Conservation (phyloP, 148 eudicot genomes). For the Vaccinium myrtillus region DNA sequence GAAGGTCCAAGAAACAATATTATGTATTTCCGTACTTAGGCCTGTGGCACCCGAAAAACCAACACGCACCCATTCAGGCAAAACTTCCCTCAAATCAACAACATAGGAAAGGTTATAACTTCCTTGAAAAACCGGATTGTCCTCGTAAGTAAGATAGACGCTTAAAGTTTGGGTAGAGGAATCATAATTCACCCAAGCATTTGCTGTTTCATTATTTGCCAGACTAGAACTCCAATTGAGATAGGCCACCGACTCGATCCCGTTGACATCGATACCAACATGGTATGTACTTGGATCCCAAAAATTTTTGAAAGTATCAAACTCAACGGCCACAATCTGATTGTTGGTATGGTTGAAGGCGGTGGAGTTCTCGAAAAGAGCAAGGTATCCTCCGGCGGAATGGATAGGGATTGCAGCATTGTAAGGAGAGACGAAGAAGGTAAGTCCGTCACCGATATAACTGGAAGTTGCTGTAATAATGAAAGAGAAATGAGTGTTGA, state of each 20-base stretch:
- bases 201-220: neutral
- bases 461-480: no score
- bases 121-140: neutral
- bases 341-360: neutral
- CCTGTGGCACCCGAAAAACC: conserved; percentile 4
- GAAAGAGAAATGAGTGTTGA: no score
- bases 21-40: neutral
- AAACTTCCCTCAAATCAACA: neutral
- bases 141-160: neutral
- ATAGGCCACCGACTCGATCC: neutral
- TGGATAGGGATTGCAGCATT: no score
- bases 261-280: neutral
- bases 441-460: no score
- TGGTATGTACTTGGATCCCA: neutral
- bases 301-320: neutral
- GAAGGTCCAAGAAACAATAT: neutral
- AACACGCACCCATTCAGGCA: conserved; percentile 7
- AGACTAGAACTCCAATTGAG: neutral
- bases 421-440: no score
- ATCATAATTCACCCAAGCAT: neutral
- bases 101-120: neutral
- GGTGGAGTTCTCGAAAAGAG: no score
- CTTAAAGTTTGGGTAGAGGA: neutral
- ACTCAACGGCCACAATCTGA: conserved; percentile 2
- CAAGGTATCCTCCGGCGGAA: no score